Percentiles rank a stretch among this genome's conserved stretches.
Evolutionary conservation across 129 eudicot genomes (phyloP).

Genomic region (Pittosporum tobira): DNA sequence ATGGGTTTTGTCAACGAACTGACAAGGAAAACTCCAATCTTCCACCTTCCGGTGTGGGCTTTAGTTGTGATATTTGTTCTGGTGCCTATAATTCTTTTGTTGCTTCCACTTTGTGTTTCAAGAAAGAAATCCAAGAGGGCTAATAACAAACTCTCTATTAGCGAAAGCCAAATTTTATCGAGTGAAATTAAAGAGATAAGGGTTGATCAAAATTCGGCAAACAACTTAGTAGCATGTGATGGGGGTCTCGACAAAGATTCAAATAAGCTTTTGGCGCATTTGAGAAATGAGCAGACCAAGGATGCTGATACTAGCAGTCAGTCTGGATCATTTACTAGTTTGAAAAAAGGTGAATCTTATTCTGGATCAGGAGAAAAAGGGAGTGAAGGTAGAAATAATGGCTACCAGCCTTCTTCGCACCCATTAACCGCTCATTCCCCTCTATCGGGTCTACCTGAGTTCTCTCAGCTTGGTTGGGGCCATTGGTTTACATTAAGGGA

Average conservation of each 20-base stretch:
- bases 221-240: constrained; percentile 18
- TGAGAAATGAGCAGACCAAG: constrained; percentile 36
- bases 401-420: constrained; percentile 27
- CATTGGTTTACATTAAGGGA: constrained; percentile 88
- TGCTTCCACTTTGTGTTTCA: constrained; percentile 57
- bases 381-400: neutral
- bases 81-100: constrained; percentile 33
- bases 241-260: constrained; percentile 47
- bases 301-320: constrained; percentile 40
- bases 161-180: constrained; percentile 48
- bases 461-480: constrained; percentile 91
- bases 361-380: constrained; percentile 43
- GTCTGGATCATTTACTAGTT: constrained; percentile 53
- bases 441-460: constrained; percentile 62
- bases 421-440: constrained; percentile 51
- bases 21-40: constrained; percentile 52
- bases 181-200: constrained; percentile 75
- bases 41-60: constrained; percentile 75
- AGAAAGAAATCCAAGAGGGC: constrained; percentile 49
- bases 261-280: constrained; percentile 40
- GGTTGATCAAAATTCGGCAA: constrained; percentile 60
- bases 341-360: constrained; percentile 40
- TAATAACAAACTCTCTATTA: constrained; percentile 33
- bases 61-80: constrained; percentile 59
- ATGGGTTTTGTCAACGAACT: constrained; percentile 58